A percentile compares a stretch with the other conserved stretches of the same genome.
Conservation (phyloP, 2,329 filamentous ascomycete species). For the Fusarium oligoseptatum region DNA sequence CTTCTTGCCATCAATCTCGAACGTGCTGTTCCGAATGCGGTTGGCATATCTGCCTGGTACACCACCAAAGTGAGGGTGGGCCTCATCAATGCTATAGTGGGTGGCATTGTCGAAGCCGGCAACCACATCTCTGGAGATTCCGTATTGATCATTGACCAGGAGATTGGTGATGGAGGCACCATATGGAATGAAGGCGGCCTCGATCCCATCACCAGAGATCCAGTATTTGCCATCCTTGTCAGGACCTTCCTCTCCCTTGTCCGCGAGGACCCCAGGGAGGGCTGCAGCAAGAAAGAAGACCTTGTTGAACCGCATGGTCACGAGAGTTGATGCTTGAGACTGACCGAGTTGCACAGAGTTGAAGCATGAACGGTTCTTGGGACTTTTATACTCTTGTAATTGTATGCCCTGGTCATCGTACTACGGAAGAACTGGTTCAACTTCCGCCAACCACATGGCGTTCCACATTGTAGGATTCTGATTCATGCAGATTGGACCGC, state of each 20-base stretch:
- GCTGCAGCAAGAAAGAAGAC: conserved; percentile 27
- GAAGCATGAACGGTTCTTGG: neutral
- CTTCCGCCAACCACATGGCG: conserved; percentile 21
- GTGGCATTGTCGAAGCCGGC: conserved; percentile 82
- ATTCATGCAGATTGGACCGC: conserved; percentile 11
- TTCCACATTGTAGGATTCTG: conserved; percentile 9
- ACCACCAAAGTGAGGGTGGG: conserved; percentile 79
- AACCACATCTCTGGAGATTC: conserved; percentile 77
- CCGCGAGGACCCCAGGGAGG: conserved; percentile 28
- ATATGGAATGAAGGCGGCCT: conserved; percentile 79
- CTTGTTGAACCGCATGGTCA: conserved; percentile 36
- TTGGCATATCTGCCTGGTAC: conserved; percentile 85
- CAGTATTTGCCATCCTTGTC: conserved; percentile 78
- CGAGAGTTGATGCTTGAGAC: neutral
- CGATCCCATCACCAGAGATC: conserved; percentile 75
- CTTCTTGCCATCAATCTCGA: conserved; percentile 72
- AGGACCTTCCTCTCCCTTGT: conserved; percentile 50
- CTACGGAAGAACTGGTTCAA: conserved; percentile 3
- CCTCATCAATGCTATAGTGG: conserved; percentile 73
- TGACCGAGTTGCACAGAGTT: conserved; percentile 7
- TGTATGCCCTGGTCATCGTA: neutral
- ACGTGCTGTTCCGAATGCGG: conserved; percentile 82
- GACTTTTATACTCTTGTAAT: conserved; percentile 31
- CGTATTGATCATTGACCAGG: conserved; percentile 76
- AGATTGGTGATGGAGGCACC: conserved; percentile 81